A percentile compares a stretch with the other conserved stretches of the same genome.
Evolutionary conservation across 225 moss, liverwort and hornwort species (phyloP).

Genomic region (Marchantia polymorpha): DNA sequence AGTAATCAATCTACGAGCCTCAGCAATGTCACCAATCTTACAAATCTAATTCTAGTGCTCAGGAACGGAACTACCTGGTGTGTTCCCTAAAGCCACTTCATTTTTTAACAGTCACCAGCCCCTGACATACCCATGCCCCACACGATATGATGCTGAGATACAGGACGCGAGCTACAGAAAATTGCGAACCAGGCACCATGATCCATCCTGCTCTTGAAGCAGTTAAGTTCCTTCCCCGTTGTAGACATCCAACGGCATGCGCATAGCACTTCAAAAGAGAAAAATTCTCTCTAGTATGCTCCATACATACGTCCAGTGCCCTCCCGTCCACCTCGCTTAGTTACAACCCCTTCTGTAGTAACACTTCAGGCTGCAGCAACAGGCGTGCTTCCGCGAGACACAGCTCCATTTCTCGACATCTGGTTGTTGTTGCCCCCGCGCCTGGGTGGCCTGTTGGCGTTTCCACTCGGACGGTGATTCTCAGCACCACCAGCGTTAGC

Average conservation of each 20-base stretch:
- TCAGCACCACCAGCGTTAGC: constrained; percentile 7
- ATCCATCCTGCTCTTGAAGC: constrained; percentile 16
- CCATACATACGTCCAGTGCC: not conserved
- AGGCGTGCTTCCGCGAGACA: constrained; percentile 26
- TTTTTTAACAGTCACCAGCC: constrained; percentile 13
- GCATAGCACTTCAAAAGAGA: constrained; percentile 1
- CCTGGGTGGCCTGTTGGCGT: constrained; percentile 22
- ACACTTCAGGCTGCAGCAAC: constrained; percentile 22
- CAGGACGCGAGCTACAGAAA: constrained; percentile 22
- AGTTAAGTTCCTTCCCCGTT: not conserved
- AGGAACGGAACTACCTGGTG: constrained; percentile 26
- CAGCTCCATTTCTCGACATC: constrained; percentile 30
- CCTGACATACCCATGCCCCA: constrained; percentile 11
- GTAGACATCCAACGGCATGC: constrained; percentile 14
- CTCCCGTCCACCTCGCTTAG: not conserved
- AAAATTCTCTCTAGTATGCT: not conserved
- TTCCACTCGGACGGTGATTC: constrained; percentile 24
- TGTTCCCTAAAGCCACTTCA: constrained; percentile 20
- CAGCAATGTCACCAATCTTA: constrained; percentile 33
- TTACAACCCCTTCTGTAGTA: not conserved
- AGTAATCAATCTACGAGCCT: constrained; percentile 33
- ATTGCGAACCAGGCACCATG: constrained; percentile 17
- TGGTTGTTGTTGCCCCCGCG: constrained; percentile 35
- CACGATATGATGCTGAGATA: not conserved
- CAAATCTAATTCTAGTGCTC: constrained; percentile 33